Evolutionary conservation across 129 eudicot genomes (phyloP).

Genomic region (Chrysanthemum lavandulifolium): DNA sequence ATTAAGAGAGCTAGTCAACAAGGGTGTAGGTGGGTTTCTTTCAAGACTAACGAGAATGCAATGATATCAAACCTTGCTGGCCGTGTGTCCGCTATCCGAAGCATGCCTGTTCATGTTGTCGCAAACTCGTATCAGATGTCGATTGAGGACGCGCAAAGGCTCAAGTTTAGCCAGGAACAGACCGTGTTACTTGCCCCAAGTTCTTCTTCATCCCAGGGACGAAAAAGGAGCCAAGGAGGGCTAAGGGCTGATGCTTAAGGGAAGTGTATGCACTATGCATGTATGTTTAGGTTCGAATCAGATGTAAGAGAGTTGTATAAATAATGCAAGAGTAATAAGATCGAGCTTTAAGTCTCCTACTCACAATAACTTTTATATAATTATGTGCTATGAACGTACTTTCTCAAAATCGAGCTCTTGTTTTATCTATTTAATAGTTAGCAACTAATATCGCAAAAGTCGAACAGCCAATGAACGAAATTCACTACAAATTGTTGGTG

Average conservation of each 20-base stretch:
- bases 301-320: neutral
- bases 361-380: no score
- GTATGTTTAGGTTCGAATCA: neutral
- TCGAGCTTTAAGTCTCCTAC: no score
- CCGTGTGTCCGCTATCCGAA: slow-evolving; percentile 56
- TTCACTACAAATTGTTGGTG: no score
- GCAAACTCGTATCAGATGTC: slow-evolving; percentile 54
- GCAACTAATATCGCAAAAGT: no score
- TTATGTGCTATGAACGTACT: no score
- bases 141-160: slow-evolving; percentile 39
- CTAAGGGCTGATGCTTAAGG: neutral
- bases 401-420: no score
- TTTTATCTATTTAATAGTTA: no score
- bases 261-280: neutral
- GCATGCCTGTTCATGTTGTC: slow-evolving; percentile 56
- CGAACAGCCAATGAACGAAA: no score
- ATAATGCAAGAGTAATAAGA: no score
- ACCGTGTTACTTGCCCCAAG: neutral
- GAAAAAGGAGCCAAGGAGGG: neutral
- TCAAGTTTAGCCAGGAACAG: neutral
- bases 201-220: no score
- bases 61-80: slow-evolving; percentile 61
- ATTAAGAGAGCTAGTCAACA: slow-evolving; percentile 55
- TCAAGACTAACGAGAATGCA: slow-evolving; percentile 70
- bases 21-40: slow-evolving; percentile 59